These are phyloP conservation scores for Pestalotiopsis sp. DNA, from an alignment of 2,329 filamentous ascomycete species.

Conservation along the genomic window DNA sequence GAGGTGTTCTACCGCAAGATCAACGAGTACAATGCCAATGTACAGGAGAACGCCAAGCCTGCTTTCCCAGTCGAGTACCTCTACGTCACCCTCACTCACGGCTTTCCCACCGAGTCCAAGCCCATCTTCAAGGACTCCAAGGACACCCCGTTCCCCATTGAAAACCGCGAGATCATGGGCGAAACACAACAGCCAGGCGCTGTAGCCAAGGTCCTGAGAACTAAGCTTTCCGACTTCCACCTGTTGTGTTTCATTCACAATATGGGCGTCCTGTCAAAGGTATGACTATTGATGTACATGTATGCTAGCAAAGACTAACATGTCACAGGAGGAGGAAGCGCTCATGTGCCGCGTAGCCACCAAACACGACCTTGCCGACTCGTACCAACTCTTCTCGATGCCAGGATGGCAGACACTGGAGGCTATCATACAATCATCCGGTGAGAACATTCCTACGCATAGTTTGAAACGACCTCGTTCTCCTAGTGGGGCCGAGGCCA, in stretches of 20 bases:
- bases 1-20: constrained; percentile 96
- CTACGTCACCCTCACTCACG: constrained; percentile 92
- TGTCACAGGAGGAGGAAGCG: constrained; percentile 78
- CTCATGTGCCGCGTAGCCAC: constrained; percentile 85
- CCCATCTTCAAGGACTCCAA: constrained; percentile 81
- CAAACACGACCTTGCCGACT: constrained; percentile 78
- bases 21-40: constrained; percentile 95
- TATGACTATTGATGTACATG: constrained; percentile 39
- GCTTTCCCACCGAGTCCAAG: constrained; percentile 81
- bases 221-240: constrained; percentile 87
- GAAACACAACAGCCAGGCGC: constrained; percentile 79
- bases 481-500: constrained; percentile 37
- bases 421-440: constrained; percentile 92
- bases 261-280: constrained; percentile 83
- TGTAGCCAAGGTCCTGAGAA: constrained; percentile 70
- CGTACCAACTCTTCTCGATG: constrained; percentile 81
- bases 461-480: constrained; percentile 62
- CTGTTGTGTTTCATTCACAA: constrained; percentile 84
- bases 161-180: constrained; percentile 87
- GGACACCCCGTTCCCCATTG: constrained; percentile 78
- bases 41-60: constrained; percentile 96
- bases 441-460: constrained; percentile 79
- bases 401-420: constrained; percentile 93
- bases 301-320: neutral
- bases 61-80: constrained; percentile 96